Base-by-base conservation (phyloP, 2,329 filamentous ascomycete species). In the Chrysoporthe deuterocubensis region DNA sequence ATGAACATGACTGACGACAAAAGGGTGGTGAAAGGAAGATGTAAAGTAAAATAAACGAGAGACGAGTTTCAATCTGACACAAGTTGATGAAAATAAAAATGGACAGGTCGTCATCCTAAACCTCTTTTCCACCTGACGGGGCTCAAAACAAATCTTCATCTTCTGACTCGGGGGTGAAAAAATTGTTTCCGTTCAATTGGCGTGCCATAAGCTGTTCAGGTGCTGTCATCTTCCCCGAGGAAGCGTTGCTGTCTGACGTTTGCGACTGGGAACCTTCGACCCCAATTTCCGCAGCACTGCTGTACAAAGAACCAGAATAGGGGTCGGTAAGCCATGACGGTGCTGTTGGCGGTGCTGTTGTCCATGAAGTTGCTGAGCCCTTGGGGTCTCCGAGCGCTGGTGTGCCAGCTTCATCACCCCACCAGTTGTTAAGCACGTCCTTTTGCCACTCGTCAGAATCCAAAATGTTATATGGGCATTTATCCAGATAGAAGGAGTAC, bases 341-440 rank as follows among this genome's bases (percentile, higher is more conserved):
- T 18, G 54, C 21, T 26, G 21, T 37, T 40, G 26, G 54, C 11
- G 26, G 54, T 40, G 37, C 37, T 7, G 37, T 40, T 11, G 26
- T 57, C 54, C 54, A 37, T 14, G 54, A 37, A 4, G 26, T 34
- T 4, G 11, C 21, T 9, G 11, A 2, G 7, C 8, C 13, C 32
- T 40, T 34, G 52, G 70, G 72, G n/a, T 54, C 54, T 21, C 70
- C 60, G 13, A 69, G 67, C 3, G 70, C 70, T 42, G 71, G 48
- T 18, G 74, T 74, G 16, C 75, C 73, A 57, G 73, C 71, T 26
- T 76, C 75, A 56, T 83, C 82, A 32, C 72, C 72, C 32, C 77
- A 74, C 82, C 82, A 84, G 64, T 76, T 76, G 37, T 75, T 72
- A 21, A 83, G 73, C 1, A 82, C 80, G 37, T 82, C 77, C 40